Evolutionary conservation across 768 basidiomycete species (phyloP), one percentile per base, ranked within the genome.

Genomic region (Omphalotus guepiniiformis): DNA sequence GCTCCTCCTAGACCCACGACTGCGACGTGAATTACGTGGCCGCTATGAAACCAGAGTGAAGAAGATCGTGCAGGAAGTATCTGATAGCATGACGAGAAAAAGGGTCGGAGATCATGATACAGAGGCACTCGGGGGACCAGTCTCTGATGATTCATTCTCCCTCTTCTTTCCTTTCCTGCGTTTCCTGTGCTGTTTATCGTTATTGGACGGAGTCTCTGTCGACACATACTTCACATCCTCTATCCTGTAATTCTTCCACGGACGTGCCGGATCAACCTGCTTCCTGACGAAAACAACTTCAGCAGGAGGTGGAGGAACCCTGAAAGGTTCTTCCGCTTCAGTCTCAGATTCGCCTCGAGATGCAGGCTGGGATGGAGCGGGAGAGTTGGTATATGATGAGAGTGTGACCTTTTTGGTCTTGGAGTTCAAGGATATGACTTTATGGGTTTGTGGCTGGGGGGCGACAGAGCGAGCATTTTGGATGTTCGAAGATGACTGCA

Each of bases 351-450:
- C 58, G 2, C 67, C 58, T 2, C 68, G 63, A 21, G 73, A 72
- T 15, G 64, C 55, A 3, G 68, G 55, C 1, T 69, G 64, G 15
- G 69, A 63, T 5, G 53, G 38, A 2, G 60, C 51, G 5, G 72
- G 66, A 1, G 60, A 58, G 22, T 53, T 47, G 4, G 64, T 70
- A 54, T 76, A 82, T 1, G 83, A 78, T 2, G 80, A 72, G 4
- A 86, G 67, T 1, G 64, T 73, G 18, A 80, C 72, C 48, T 67
- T 74, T 39, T 75, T 76, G 22, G 72, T 76, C 48, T 73, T 72
- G 8, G 70, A 64, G 47, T 75, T 75, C 28, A 87, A 55, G 7
- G 85, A 83, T 19, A 86, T 53, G 8, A 85, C 79, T 57, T 77
- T 82, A 51, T 79, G 80, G 1, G 74, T 70, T 39, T 73, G 65